Evolutionary conservation across 2,329 filamentous ascomycete genomes (phyloP), one percentile per base, ranked within the genome.

Genomic region (Chrysoporthe puriensis): DNA sequence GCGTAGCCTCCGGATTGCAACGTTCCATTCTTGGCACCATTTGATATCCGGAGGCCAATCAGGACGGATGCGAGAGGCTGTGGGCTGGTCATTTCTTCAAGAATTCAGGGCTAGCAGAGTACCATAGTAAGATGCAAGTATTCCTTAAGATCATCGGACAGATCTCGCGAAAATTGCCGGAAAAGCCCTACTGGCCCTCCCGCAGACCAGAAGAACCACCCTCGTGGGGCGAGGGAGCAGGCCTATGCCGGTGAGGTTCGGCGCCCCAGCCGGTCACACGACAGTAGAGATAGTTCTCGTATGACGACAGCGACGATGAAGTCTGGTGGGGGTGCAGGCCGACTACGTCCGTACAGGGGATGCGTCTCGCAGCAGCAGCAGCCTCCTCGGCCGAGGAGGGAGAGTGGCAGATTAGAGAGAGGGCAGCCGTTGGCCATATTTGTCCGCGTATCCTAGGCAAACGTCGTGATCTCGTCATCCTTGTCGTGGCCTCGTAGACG

Each of bases 101-200:
- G 54, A 48, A 26, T 43, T 26, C 58, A 43, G 44, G 42, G 43
- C 64, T 50, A 69, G 54, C 50, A 50, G 43, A 48, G 26, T 63
- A 63, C 52, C 50, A 54, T 13, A 54, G 50, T 54, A 54, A 54
- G 26, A 42, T 57, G 59, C 66, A 62, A 52, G 21, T 34, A 50
- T 52, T 42, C 16, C 36, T 16, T 18, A 40, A 54, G 66, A 62
- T 62, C 59, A 52, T 34, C 59, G 54, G 58, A 59, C 57, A 58
- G 50, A 42, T 61, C 43, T 61, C 26, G 50, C 14, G 11, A 46
- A 40, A 57, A 40, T 40, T 57, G 34, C 54, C 54, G 32, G 34
- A n/a, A 26, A 62, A 66, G 67, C 67, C 46, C 62, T 66, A 60
- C 63, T 75, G 74, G 76, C 77, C 6, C 18, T 42, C 16, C 26